Conservation (phyloP, 2,329 filamentous ascomycete species). For the Epichloe typhina region DNA sequence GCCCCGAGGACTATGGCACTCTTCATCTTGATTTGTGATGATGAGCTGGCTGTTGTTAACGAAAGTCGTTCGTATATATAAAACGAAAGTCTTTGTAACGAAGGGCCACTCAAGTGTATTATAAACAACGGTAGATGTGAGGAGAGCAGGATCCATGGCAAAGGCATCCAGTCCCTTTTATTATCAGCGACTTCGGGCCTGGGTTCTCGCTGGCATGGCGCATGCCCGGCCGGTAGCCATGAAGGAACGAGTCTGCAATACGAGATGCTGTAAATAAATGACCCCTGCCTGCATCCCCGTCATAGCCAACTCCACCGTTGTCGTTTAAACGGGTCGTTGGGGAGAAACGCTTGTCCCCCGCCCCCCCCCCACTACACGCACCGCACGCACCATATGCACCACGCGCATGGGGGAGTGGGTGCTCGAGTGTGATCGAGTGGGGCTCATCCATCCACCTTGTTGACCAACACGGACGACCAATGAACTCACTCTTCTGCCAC, state of each 20-base stretch:
- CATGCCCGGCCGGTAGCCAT: not conserved
- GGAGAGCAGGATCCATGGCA: too few relatives aligned
- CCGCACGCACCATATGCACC: too few relatives aligned
- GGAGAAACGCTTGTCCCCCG: not conserved
- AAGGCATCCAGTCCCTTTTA: conserved; percentile 1
- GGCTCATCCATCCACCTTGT: not conserved
- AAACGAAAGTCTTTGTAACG: conserved; percentile 4
- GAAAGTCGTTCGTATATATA: conserved; percentile 12
- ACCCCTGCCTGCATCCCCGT: conserved; percentile 7
- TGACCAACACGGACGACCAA: not conserved
- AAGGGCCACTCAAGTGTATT: not conserved
- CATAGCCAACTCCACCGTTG: not conserved
- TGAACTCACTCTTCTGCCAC: not conserved
- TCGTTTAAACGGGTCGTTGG: not conserved
- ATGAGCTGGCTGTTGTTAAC: conserved; percentile 1
- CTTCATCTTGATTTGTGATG: conserved; percentile 19
- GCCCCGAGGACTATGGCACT: conserved; percentile 17
- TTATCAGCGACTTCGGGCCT: not conserved
- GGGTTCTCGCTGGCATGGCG: not conserved
- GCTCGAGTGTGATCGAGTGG: not conserved
- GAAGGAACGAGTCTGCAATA: conserved; percentile 3
- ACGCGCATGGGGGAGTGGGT: not conserved
- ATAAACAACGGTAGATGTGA: not conserved
- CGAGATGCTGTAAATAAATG: conserved; percentile 8
- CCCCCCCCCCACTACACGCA: not conserved